Conservation (phyloP, 176 grass and related monocot species). For the Poa annua region DNA sequence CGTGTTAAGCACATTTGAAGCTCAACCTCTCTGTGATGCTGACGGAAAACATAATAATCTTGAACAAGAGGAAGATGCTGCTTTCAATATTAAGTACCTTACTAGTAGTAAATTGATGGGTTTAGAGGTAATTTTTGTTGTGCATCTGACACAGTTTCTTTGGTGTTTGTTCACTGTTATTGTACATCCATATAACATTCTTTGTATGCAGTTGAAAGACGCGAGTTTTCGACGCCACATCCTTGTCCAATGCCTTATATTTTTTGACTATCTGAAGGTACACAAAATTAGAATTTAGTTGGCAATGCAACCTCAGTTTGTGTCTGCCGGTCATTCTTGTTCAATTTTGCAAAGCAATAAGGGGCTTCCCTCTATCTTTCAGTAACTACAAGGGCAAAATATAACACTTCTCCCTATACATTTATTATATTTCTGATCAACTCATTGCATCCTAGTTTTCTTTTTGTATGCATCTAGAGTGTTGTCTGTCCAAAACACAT, state of each 20-base stretch:
- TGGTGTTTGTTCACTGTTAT: constrained; percentile 30
- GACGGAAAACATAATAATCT: constrained; percentile 92
- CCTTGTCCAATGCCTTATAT: constrained; percentile 96
- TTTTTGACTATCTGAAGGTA: constrained; percentile 97
- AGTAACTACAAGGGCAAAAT: not conserved
- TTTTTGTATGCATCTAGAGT: not conserved
- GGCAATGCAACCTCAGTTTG: not conserved
- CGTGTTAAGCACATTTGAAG: constrained; percentile 96
- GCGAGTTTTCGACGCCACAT: constrained; percentile 97
- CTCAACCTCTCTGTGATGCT: constrained; percentile 89
- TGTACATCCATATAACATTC: constrained; percentile 29
- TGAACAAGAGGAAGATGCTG: constrained; percentile 77
- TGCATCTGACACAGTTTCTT: not conserved
- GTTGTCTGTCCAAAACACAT: not conserved
- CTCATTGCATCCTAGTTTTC: not conserved
- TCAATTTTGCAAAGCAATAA: constrained; percentile 11
- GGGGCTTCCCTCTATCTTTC: not conserved
- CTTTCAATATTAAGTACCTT: constrained; percentile 96
- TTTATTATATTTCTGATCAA: not conserved
- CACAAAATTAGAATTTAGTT: constrained; percentile 26
- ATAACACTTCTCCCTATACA: not conserved
- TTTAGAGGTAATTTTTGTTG: constrained; percentile 77
- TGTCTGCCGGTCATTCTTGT: constrained; percentile 14
- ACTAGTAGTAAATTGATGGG: constrained; percentile 99
- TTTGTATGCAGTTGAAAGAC: constrained; percentile 83